Evolutionary conservation across 495 filamentous ascomycete genomes (phyloP).

Genomic region (Talaromyces ruber): DNA sequence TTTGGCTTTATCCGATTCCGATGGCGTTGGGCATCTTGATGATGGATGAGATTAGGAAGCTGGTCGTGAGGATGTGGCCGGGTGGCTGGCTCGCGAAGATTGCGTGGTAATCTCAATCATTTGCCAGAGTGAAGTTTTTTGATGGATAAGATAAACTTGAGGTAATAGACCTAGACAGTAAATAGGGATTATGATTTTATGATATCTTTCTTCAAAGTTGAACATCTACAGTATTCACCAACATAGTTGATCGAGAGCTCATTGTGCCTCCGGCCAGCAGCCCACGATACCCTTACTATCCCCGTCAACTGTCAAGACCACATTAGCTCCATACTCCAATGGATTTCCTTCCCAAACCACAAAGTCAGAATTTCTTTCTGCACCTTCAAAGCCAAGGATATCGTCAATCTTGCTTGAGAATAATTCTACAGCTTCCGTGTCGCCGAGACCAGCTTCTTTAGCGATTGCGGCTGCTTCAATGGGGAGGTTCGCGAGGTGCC

Average conservation of each 20-base stretch:
- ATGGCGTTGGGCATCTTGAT: constrained; percentile 53
- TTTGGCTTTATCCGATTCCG: constrained; percentile 58
- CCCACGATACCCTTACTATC: constrained; percentile 5
- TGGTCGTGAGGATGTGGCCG: constrained; percentile 38
- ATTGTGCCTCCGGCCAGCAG: constrained; percentile 8
- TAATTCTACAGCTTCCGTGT: constrained; percentile 28
- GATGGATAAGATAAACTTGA: neutral
- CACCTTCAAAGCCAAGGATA: constrained; percentile 31
- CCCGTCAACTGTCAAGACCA: constrained; percentile 24
- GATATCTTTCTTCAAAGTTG: neutral
- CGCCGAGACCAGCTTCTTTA: constrained; percentile 11
- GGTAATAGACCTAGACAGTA: neutral
- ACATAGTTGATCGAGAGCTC: neutral
- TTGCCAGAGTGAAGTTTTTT: neutral
- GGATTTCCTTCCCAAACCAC: constrained; percentile 32
- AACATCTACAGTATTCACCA: neutral
- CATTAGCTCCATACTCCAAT: constrained; percentile 24
- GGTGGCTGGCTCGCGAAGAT: constrained; percentile 32
- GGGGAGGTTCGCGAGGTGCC: constrained; percentile 36
- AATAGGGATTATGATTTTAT: neutral
- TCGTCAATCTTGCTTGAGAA: constrained; percentile 39
- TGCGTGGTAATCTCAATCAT: constrained; percentile 34
- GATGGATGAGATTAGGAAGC: constrained; percentile 52
- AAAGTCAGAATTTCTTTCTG: constrained; percentile 15
- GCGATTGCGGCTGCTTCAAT: constrained; percentile 28